Base-by-base conservation (phyloP, 176 grass and related monocot species). In the Zea luxurians region DNA sequence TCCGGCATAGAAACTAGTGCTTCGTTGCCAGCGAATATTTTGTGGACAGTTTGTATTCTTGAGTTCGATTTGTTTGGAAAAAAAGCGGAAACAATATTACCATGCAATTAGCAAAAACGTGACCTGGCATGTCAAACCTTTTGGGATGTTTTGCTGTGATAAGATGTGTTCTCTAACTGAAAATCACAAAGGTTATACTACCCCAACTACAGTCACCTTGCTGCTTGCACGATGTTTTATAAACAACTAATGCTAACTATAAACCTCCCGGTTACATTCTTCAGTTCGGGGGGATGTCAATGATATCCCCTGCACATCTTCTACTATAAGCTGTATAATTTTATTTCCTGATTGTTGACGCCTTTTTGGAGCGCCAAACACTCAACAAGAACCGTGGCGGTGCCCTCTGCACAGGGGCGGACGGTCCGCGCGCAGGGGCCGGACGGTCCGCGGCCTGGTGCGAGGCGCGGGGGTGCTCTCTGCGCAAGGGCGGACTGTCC, bases 191-290 rank as follows among this genome's bases (percentile, higher is more conserved):
- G 38, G 70, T 62, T 13, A n/a, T 16, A 49, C 11, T 34, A 52
- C 15, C 8, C 1, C 44, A 53, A 42, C 36, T 45, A 11, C 44
- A 36, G 42, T 44, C 35, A 57, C 47, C 36, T 47, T 82, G 17
- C 57, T 57, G 4, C 37, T 57, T 82, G 8, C 65, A 57, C 1
- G 7, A 5, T 49, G 7, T 11, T 21, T 38, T 55, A 40, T 18
- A 64, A 79, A 47, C 50, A 34, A 37, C 10, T 69, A 63, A 34
- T 47, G 41, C 21, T 80, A 54, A 50, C 66, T 15, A 73, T 72
- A 13, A 2, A 3, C 73, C 15, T 43, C 64, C 61, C 61, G 37
- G 58, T 18, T 0, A 7, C 9, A 8, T 35, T 63, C 17, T 54
- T 70, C 15, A 44, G 46, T 27, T 21, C 0, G 4, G 36, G 7